phyloP scores from a whole-genome alignment of 345 rosid species.

The Lepidium aucheri region DNA sequence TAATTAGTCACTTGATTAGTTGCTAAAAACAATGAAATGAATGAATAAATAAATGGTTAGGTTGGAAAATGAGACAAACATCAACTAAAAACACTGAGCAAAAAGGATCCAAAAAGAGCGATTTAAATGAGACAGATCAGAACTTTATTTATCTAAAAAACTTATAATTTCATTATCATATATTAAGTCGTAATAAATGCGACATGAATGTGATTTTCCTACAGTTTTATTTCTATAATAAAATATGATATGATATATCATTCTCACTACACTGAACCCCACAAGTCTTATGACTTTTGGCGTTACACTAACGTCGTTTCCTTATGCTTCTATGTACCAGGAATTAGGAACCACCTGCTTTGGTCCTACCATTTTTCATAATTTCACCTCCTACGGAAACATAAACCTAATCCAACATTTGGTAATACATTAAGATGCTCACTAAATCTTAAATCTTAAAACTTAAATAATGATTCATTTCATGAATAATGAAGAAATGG shows the following conservation, averaged over 20 bases:
- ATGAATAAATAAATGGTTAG: not conserved
- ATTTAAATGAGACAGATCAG: slow-evolving; percentile 25
- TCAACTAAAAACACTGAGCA: not conserved
- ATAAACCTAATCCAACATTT: not conserved
- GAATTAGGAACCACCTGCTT: slow-evolving; percentile 11
- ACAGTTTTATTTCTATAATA: not conserved
- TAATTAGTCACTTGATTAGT: slow-evolving; percentile 3
- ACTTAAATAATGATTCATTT: too few relatives aligned
- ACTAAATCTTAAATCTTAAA: not conserved
- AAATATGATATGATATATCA: not conserved
- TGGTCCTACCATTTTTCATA: not conserved
- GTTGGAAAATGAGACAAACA: not conserved
- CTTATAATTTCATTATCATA: not conserved
- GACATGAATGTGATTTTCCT: not conserved
- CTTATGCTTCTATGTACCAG: not conserved
- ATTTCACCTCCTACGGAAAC: slow-evolving; percentile 4
- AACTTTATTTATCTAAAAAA: slow-evolving; percentile 17
- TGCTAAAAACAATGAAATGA: not conserved
- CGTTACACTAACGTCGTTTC: slow-evolving; percentile 7
- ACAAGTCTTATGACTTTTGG: slow-evolving; percentile 3
- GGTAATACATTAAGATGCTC: not conserved
- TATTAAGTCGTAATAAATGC: slow-evolving; percentile 1
- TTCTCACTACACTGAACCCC: not conserved
- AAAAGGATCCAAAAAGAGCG: not conserved
- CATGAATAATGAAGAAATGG: not conserved